These are phyloP conservation scores for Carex littledalei DNA, from an alignment of 176 grass and related monocot species.

Conservation along the genomic window DNA sequence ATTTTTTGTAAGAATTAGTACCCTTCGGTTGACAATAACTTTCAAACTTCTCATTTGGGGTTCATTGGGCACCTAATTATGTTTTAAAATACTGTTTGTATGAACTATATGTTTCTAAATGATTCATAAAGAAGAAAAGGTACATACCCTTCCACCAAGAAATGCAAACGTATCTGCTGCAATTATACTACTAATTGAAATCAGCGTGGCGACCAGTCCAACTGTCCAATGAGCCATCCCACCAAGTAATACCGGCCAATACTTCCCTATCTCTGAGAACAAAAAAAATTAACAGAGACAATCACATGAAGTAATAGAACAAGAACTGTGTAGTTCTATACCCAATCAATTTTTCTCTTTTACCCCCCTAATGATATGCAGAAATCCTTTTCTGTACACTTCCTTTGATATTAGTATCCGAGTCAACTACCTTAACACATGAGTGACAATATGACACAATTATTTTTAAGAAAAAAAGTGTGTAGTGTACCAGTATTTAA, in stretches of 20 bases:
- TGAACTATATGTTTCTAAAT: no score
- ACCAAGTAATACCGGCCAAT: slow-evolving; percentile 84
- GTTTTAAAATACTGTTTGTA: no score
- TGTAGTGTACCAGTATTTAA: slow-evolving; percentile 73
- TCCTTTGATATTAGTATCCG: background rate
- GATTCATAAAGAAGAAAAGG: slow-evolving; percentile 6
- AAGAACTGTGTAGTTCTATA: background rate
- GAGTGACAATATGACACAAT: background rate
- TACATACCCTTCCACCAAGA: slow-evolving; percentile 78
- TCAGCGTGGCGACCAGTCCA: slow-evolving; percentile 85
- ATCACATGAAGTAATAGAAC: background rate
- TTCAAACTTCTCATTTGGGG: background rate
- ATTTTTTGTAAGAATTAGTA: background rate
- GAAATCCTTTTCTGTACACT: background rate
- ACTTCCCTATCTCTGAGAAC: slow-evolving; percentile 46
- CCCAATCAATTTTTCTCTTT: background rate
- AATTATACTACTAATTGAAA: slow-evolving; percentile 95
- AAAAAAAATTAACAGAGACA: slow-evolving; percentile 29
- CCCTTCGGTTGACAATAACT: background rate
- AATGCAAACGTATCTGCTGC: slow-evolving; percentile 95
- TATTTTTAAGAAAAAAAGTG: background rate
- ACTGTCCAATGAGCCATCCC: slow-evolving; percentile 92
- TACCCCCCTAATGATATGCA: background rate
- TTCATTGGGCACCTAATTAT: no score
- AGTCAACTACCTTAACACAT: background rate